Conservation (phyloP, 257 asterid species). For the Linderniella brevidens region DNA sequence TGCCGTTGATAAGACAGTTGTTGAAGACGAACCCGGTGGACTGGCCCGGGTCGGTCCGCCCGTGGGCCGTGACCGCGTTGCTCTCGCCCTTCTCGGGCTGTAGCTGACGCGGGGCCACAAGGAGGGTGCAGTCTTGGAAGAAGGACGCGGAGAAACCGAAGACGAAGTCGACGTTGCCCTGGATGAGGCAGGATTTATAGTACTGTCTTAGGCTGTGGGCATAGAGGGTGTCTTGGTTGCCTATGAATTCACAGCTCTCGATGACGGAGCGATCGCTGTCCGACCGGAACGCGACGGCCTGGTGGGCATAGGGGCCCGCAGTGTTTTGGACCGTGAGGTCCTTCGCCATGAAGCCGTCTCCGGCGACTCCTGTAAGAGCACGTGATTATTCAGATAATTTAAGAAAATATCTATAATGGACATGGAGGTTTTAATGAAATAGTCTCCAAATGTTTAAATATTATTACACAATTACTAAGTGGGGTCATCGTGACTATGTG, state of each 20-base stretch:
- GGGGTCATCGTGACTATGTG: no score
- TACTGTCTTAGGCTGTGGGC: slow-evolving; percentile 27
- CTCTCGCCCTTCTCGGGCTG: slow-evolving; percentile 22
- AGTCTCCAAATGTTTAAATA: no score
- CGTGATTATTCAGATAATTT: neutral
- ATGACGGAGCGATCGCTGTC: slow-evolving; percentile 20
- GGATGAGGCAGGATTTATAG: slow-evolving; percentile 29
- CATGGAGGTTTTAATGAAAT: no score
- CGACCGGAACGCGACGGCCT: slow-evolving; percentile 37
- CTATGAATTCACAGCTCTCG: slow-evolving; percentile 24
- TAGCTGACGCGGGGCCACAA: slow-evolving; percentile 18
- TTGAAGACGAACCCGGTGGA: slow-evolving; percentile 24
- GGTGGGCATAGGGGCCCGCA: slow-evolving; percentile 26
- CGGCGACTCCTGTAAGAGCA: slow-evolving; percentile 15
- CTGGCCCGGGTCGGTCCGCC: slow-evolving; percentile 22
- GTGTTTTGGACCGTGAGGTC: slow-evolving; percentile 24
- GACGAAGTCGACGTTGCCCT: slow-evolving; percentile 28
- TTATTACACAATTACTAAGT: no score
- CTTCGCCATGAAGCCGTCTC: slow-evolving; percentile 35
- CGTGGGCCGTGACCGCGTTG: slow-evolving; percentile 27
- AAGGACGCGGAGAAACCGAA: slow-evolving; percentile 23
- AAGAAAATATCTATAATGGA: no score
- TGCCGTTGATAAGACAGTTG: slow-evolving; percentile 21
- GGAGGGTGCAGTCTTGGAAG: slow-evolving; percentile 20
- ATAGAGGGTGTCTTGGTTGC: slow-evolving; percentile 33